Evolutionary conservation across 2,329 filamentous ascomycete species (phyloP).

Genomic region (Xylaria sp.): DNA sequence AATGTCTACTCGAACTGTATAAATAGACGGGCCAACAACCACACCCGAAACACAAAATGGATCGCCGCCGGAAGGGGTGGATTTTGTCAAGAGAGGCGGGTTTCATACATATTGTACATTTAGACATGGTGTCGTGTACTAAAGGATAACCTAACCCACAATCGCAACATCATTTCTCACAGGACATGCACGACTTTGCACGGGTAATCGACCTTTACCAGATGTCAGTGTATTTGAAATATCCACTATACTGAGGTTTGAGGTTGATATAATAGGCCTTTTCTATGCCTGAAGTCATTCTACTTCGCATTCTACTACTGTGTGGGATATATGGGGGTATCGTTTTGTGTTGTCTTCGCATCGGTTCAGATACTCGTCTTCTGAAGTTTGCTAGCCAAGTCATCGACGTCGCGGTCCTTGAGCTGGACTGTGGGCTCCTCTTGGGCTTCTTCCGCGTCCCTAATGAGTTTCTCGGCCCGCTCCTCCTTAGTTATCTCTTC

Average conservation of each 20-base stretch:
- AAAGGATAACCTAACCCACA: conserved; percentile 10
- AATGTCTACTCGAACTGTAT: conserved; percentile 23
- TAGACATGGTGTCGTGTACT: conserved; percentile 19
- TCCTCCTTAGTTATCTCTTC: conserved; percentile 68
- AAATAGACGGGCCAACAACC: conserved; percentile 16
- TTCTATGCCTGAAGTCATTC: background rate
- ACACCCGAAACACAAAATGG: background rate
- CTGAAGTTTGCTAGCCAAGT: conserved; percentile 74
- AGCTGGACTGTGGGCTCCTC: conserved; percentile 73
- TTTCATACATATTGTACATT: conserved; percentile 28
- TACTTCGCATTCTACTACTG: conserved; percentile 6
- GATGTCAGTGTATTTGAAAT: background rate
- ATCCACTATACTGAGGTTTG: background rate
- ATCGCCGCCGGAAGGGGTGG: conserved; percentile 4
- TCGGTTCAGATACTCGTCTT: conserved; percentile 66
- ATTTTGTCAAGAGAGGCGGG: conserved; percentile 9
- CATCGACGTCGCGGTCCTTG: conserved; percentile 80
- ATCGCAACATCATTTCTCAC: conserved; percentile 14
- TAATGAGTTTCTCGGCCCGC: conserved; percentile 70
- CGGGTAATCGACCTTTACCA: too few relatives aligned
- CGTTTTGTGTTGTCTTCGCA: conserved; percentile 17
- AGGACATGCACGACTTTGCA: background rate
- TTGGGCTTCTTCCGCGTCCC: conserved; percentile 74
- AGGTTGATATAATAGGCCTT: background rate
- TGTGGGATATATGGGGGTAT: conserved; percentile 22